Evolutionary conservation across 2,329 filamentous ascomycete species (phyloP), one percentile per base, ranked within the genome.

Genomic region (Fusarium euwallaceae): DNA sequence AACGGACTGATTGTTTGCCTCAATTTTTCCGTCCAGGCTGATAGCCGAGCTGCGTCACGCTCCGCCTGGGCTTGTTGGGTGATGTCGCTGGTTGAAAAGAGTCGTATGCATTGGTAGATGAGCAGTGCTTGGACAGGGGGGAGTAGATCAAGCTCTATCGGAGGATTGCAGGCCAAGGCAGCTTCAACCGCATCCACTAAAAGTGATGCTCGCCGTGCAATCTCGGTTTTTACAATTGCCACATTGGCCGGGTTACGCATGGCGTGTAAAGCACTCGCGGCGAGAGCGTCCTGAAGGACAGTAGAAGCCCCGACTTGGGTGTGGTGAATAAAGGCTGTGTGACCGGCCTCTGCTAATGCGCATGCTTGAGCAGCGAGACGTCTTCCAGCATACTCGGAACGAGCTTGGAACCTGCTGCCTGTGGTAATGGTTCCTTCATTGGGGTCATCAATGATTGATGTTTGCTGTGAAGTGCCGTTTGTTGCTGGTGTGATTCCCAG

Each of bases 31-130:
- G 29, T 14, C 66, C 61, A 69, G 17, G 17, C 48, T 22, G 55
- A 55, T 20, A 69, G 16, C 12, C 34, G 22, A 14, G 22, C 45
- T n/a, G 7, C 43, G 9, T 69, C 61, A 41, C 53, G 66, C 36
- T 69, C 66, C 5, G 66, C 66, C 27, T 69, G 55, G 3, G 55
- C 79, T 34, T 78, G 78, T 20, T 76, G 79, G 17, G 80, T 41
- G 41, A 63, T 37, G 8, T 70, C 67, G 29, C 51, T 36, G n/a
- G 32, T 55, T 8, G 70, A 70, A 11, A 72, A 72, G 6, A 72
- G 36, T 6, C 67, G 59, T 12, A 72, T 72, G 22, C 58, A 66
- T 6, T 72, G 67, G 36, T 72, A 72, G 20, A 72, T 60, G 29
- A 72, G 58, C 6, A 72, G 37, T 24, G 67, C 62, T 43, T 72